Evolutionary conservation across 2,329 filamentous ascomycete genomes (phyloP).

Genomic region (Aspergillus fijiensis): DNA sequence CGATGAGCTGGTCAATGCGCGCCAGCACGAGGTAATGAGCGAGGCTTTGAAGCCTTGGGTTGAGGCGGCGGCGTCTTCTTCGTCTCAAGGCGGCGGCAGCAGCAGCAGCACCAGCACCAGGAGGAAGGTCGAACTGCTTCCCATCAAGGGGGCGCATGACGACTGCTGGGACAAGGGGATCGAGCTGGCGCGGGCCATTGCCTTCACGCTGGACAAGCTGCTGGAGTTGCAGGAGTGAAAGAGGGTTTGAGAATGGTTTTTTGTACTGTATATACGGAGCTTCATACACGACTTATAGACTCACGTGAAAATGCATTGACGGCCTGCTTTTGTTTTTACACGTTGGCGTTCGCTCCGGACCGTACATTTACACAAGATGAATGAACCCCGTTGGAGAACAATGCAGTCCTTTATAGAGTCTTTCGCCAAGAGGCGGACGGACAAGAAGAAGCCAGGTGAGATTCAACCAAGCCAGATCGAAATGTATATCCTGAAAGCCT

Average conservation of each 20-base stretch:
- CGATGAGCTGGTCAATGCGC: slow-evolving; percentile 43
- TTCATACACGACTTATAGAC: neutral
- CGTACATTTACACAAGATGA: neutral
- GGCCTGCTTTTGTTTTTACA: neutral
- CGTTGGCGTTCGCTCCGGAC: neutral
- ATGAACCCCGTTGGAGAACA: neutral
- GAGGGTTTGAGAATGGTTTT: neutral
- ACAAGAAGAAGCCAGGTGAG: neutral
- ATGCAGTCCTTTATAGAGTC: neutral
- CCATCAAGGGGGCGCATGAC: slow-evolving; percentile 41
- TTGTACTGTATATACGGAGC: neutral
- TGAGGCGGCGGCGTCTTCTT: neutral
- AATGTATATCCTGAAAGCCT: slow-evolving; percentile 14
- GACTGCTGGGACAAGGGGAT: slow-evolving; percentile 44
- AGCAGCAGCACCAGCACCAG: slow-evolving; percentile 17
- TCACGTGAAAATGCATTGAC: neutral
- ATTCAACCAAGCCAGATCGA: neutral
- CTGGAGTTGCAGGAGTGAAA: slow-evolving; percentile 19
- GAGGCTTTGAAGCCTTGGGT: slow-evolving; percentile 53
- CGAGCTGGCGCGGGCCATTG: slow-evolving; percentile 41
- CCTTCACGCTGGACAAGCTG: slow-evolving; percentile 32
- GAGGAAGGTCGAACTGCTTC: slow-evolving; percentile 43
- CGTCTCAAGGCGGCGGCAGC: neutral
- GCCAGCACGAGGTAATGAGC: slow-evolving; percentile 47
- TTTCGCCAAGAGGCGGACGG: neutral